Evolutionary conservation across 1,284 basidiomycete genomes (phyloP).

Genomic region (Ganoderma sinense): DNA sequence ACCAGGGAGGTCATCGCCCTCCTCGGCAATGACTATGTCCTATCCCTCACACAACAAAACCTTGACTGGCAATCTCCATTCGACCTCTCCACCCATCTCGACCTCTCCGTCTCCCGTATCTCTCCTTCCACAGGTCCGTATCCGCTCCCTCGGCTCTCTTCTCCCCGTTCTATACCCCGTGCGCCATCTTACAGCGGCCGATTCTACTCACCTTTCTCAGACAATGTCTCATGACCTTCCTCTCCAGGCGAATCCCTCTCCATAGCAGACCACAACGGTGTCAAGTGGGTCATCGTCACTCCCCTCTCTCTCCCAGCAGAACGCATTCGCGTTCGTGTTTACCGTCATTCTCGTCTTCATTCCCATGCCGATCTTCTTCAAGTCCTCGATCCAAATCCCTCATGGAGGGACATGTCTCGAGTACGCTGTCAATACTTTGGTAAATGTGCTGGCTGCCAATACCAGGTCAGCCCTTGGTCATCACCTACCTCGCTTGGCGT

Average conservation of each 20-base stretch:
- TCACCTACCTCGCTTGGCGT: background rate
- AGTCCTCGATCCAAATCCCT: conserved; percentile 70
- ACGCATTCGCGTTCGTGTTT: conserved; percentile 74
- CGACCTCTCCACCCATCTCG: conserved; percentile 64
- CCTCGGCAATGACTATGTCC: conserved; percentile 68
- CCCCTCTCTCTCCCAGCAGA: conserved; percentile 90
- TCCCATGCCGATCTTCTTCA: conserved; percentile 82
- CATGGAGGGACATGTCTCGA: conserved; percentile 69
- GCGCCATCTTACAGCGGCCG: background rate
- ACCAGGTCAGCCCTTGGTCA: conserved; percentile 57
- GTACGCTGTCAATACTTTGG: conserved; percentile 90
- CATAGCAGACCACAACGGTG: conserved; percentile 52
- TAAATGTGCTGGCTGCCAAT: conserved; percentile 81
- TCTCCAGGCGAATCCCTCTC: conserved; percentile 75
- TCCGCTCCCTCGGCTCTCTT: background rate
- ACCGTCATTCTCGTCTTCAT: conserved; percentile 70
- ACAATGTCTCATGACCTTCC: conserved; percentile 2
- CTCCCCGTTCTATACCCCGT: background rate
- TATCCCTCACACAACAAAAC: conserved; percentile 55
- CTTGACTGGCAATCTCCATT: conserved; percentile 69
- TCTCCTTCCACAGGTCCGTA: conserved; percentile 68
- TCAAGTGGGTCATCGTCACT: conserved; percentile 81
- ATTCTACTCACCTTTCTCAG: conserved; percentile 2
- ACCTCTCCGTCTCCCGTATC: conserved; percentile 69
- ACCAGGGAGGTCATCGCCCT: conserved; percentile 75